Base-by-base conservation (phyloP, 306 rosid species). In the Medicago lupulina region DNA sequence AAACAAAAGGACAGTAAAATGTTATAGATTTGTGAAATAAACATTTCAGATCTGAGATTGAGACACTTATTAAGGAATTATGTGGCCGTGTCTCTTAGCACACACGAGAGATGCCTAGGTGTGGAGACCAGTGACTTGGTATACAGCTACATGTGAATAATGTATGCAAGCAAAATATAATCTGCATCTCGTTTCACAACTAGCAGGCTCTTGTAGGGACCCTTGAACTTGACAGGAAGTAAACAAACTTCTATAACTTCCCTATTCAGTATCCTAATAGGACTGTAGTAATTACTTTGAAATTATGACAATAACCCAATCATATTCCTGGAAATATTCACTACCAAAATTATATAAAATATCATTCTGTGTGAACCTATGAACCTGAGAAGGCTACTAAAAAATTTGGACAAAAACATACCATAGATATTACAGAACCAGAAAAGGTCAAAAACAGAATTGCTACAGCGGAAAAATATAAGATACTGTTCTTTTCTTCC, bases 221-320 rank as follows among this genome's bases (percentile, higher is more conserved):
- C 17, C 59, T 12, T 13, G 18, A 55, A 17, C 15, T 14, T 57
- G 54, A 73, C 43, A 18, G 54, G n/a, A 58, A 57, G 43, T 41
- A 14, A 40, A 58, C 68, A 73, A 73, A 9, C 50, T 58, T 41
- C 67, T 58, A 40, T 15, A 39, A 19, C 40, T 55, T 40, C 6
- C 54, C 53, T 19, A 53, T 51, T 16, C 63, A 51, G 4, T 34
- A 16, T 28, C 47, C 34, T 70, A 18, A 40, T 9, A 39, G 38
- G 9, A 57, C 67, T 12, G 41, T 19, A 18, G 55, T 17, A 72
- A 40, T 72, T 72, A 19, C 40, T 46, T 39, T 8, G 51, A 39
- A 39, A 28, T 28, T 28, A 28, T 3, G 31, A 28, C 31, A 28
- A 28, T 28, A 3, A 28, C 31, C 31, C 31, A 28, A 28, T 28